Percentiles rank a stretch among this genome's conserved stretches.
Evolutionary conservation across 768 basidiomycete species (phyloP).

Genomic region (Boletus patriciae): DNA sequence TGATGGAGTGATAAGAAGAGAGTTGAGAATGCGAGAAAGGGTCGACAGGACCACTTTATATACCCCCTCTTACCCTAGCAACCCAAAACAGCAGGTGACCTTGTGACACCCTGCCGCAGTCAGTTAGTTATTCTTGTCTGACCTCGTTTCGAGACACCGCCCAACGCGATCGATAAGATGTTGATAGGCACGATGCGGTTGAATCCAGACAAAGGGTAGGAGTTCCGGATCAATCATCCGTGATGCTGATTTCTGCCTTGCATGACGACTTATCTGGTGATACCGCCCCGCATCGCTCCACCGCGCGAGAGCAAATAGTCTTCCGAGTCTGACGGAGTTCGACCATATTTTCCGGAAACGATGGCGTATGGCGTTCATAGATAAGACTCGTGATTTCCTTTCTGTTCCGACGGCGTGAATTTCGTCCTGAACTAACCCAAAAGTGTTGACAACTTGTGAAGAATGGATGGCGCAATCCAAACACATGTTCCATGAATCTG

Average conservation of each 20-base stretch:
- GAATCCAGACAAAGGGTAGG: background rate
- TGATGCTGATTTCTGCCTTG: background rate
- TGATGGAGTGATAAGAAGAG: background rate
- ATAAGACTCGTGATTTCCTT: background rate
- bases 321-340: background rate
- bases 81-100: constrained; percentile 12
- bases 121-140: constrained; percentile 14
- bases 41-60: constrained; percentile 12
- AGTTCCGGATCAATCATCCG: background rate
- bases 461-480: constrained; percentile 1
- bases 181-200: constrained; percentile 17
- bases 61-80: constrained; percentile 20
- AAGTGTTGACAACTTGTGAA: background rate
- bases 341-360: background rate
- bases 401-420: background rate
- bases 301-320: background rate
- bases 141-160: constrained; percentile 14
- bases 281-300: background rate
- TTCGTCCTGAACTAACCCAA: background rate
- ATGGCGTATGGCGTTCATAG: background rate
- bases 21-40: background rate
- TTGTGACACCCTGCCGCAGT: background rate
- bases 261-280: background rate
- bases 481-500: background rate
- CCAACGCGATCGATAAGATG: constrained; percentile 17